These are phyloP conservation scores for Aphanomyces cochlioides DNA, from an alignment of 352 stramenopile genomes.

Conservation along the genomic window DNA sequence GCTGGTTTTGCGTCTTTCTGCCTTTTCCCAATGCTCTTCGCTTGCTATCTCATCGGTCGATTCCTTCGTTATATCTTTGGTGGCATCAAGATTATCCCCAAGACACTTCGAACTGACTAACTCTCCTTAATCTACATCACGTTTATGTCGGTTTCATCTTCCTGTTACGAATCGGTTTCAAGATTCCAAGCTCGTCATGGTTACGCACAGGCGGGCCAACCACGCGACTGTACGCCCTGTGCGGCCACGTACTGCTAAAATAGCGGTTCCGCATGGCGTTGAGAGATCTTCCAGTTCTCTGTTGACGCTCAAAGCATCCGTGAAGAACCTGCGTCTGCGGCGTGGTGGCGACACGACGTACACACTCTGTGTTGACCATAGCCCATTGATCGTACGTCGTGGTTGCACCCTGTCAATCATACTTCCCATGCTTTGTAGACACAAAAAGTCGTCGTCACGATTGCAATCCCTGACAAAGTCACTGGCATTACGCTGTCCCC, in stretches of 20 bases:
- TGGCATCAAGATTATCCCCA: neutral
- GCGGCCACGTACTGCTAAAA: neutral
- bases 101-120: neutral
- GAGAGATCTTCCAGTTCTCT: neutral
- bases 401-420: neutral
- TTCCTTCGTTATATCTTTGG: neutral
- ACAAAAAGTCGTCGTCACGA: constrained; percentile 57
- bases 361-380: constrained; percentile 47
- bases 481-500: constrained; percentile 43
- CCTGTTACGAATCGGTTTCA: neutral
- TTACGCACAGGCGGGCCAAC: no score
- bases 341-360: constrained; percentile 65
- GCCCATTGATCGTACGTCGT: constrained; percentile 44
- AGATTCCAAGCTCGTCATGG: neutral
- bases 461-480: constrained; percentile 63
- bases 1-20: neutral
- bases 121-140: neutral
- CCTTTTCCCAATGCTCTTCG: constrained; percentile 1
- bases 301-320: constrained; percentile 8
- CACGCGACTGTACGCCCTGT: neutral
- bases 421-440: constrained; percentile 29
- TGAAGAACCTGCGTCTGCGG: constrained; percentile 41
- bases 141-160: constrained; percentile 2
- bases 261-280: neutral
- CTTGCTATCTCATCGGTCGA: neutral